Conservation (phyloP, 2,329 filamentous ascomycete species). For the Pseudogymnoascus pannorum region DNA sequence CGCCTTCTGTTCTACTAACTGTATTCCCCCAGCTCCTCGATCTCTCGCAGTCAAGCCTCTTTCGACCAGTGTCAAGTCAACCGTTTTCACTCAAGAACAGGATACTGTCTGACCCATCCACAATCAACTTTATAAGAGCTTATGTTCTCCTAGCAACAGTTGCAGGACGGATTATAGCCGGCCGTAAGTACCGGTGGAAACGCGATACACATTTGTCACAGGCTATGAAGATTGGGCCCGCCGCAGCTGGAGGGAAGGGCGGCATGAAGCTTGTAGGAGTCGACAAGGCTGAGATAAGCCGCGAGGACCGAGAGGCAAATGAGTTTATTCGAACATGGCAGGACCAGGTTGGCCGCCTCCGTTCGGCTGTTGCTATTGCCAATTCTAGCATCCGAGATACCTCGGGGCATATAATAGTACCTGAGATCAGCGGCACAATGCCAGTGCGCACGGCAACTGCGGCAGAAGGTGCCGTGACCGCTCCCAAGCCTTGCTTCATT, state of each 20-base stretch:
- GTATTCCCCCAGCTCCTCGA: constrained; percentile 66
- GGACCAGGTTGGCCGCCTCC: constrained; percentile 65
- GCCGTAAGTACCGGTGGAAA: constrained; percentile 83
- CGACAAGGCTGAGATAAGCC: constrained; percentile 72
- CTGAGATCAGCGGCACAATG: constrained; percentile 65
- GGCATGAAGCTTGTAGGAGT: constrained; percentile 89
- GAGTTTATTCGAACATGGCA: constrained; percentile 73
- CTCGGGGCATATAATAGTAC: constrained; percentile 41
- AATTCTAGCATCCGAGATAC: constrained; percentile 38
- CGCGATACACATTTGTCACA: constrained; percentile 78
- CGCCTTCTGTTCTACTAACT: constrained; percentile 74
- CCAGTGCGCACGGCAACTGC: constrained; percentile 55
- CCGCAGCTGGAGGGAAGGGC: constrained; percentile 64
- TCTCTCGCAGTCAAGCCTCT: constrained; percentile 55
- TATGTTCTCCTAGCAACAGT: constrained; percentile 60
- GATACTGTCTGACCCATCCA: constrained; percentile 55
- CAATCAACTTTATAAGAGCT: constrained; percentile 54
- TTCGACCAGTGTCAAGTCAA: constrained; percentile 56
- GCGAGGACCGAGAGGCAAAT: constrained; percentile 77
- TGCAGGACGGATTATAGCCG: constrained; percentile 73
- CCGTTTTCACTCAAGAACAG: constrained; percentile 51
- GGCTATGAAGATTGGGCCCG: constrained; percentile 76
- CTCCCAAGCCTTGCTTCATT: constrained; percentile 69
- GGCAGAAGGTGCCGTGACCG: constrained; percentile 61
- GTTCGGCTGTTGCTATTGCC: constrained; percentile 61